Evolutionary conservation across 352 stramenopile genomes (phyloP).

Genomic region (Phytopythium vexans): DNA sequence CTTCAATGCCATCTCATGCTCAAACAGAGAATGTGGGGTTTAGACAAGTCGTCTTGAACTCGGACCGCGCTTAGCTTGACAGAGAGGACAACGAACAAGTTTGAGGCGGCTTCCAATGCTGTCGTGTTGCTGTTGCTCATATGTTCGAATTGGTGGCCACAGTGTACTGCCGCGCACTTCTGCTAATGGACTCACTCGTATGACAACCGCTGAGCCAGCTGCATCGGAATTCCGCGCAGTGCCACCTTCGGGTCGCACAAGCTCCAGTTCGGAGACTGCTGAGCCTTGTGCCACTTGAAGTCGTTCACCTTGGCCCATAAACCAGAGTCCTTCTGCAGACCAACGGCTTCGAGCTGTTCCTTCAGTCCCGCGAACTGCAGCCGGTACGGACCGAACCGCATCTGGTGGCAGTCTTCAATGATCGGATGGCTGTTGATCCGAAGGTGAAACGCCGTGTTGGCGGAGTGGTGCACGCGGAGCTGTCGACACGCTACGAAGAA

Average conservation of each 20-base stretch:
- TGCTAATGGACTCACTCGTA: constrained; percentile 23
- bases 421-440: constrained; percentile 85
- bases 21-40: too few relatives aligned
- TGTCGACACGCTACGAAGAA: constrained; percentile 84
- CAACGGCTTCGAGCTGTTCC: constrained; percentile 53
- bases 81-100: too few relatives aligned
- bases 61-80: too few relatives aligned
- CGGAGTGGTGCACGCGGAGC: constrained; percentile 81
- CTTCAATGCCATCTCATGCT: too few relatives aligned
- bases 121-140: too few relatives aligned
- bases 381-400: constrained; percentile 79
- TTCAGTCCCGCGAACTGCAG: constrained; percentile 61
- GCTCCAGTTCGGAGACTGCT: constrained; percentile 87
- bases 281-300: constrained; percentile 89
- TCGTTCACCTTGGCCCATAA: constrained; percentile 90
- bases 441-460: constrained; percentile 70
- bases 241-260: constrained; percentile 49
- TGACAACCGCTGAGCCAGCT: constrained; percentile 29
- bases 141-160: too few relatives aligned
- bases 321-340: constrained; percentile 47
- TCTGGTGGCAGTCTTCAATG: constrained; percentile 86
- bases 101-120: too few relatives aligned
- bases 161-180: neutral
- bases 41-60: too few relatives aligned
- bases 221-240: constrained; percentile 30